These are phyloP conservation scores for Cercophora samala DNA, from an alignment of 495 filamentous ascomycete genomes.

Conservation along the genomic window DNA sequence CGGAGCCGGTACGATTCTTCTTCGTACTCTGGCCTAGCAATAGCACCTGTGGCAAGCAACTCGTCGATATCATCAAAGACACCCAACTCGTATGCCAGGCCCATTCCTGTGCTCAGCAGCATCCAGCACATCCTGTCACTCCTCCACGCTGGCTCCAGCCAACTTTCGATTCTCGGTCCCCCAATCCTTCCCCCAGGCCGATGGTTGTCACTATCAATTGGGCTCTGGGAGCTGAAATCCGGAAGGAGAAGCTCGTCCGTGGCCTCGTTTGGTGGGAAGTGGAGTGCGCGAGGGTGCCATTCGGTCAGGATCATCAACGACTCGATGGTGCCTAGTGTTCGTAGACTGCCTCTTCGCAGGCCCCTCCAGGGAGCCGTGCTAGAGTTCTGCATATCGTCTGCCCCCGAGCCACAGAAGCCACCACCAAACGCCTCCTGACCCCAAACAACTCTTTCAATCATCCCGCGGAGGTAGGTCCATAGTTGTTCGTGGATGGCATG, in stretches of 20 bases:
- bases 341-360: slow-evolving; percentile 68
- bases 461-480: slow-evolving; percentile 90
- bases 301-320: slow-evolving; percentile 90
- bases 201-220: slow-evolving; percentile 46
- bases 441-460: slow-evolving; percentile 93
- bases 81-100: slow-evolving; percentile 87
- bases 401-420: slow-evolving; percentile 75
- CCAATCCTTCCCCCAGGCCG: slow-evolving; percentile 51
- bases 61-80: slow-evolving; percentile 85
- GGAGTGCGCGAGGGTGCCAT: slow-evolving; percentile 92
- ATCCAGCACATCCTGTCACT: slow-evolving; percentile 99
- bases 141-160: slow-evolving; percentile 94
- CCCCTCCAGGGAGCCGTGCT: slow-evolving; percentile 58
- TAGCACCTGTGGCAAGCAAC: slow-evolving; percentile 48
- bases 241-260: slow-evolving; percentile 59
- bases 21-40: slow-evolving; percentile 56
- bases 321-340: slow-evolving; percentile 91
- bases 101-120: slow-evolving; percentile 84
- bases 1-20: slow-evolving; percentile 73
- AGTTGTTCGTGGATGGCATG: slow-evolving; percentile 92
- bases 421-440: slow-evolving; percentile 92
- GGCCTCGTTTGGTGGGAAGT: slow-evolving; percentile 86
- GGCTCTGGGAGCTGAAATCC: slow-evolving; percentile 43
- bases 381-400: slow-evolving; percentile 60
- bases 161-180: slow-evolving; percentile 79